A percentile compares a stretch with the other conserved stretches of the same genome.
These are phyloP conservation scores for Candida pseudoglaebosa DNA, from an alignment of 805 yeast species.

Conservation along the genomic window DNA sequence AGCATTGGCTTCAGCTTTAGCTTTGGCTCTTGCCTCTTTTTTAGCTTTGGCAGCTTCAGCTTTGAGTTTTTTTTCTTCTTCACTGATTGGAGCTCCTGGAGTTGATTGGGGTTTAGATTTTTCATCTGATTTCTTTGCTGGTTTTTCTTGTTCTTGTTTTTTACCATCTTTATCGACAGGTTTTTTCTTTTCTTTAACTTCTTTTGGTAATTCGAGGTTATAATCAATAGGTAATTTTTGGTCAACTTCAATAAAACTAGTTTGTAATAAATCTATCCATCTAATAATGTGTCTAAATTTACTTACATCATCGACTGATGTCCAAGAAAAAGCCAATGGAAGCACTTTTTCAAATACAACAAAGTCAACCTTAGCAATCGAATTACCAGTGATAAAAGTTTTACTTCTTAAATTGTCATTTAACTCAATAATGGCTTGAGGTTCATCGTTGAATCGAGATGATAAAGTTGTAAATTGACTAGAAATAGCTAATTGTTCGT, in stretches of 20 bases:
- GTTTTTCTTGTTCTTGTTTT: conserved; percentile 12
- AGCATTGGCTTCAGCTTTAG: conserved; percentile 48
- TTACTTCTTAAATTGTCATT: conserved; percentile 65
- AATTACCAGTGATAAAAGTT: conserved; percentile 68
- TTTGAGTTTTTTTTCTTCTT: conserved; percentile 40
- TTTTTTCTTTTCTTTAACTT: conserved; percentile 60
- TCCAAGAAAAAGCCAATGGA: conserved; percentile 57
- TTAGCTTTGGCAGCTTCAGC: conserved; percentile 63
- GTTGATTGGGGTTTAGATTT: conserved; percentile 40
- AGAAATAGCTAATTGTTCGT: conserved; percentile 62
- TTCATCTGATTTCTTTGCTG: conserved; percentile 29
- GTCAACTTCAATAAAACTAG: conserved; percentile 50
- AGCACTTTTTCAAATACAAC: conserved; percentile 62
- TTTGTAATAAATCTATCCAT: conserved; percentile 89
- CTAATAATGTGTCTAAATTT: conserved; percentile 79
- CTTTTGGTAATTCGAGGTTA: conserved; percentile 68
- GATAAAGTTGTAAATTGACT: conserved; percentile 79
- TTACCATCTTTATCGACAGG: conserved; percentile 26
- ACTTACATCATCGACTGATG: conserved; percentile 51
- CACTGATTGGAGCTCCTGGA: conserved; percentile 32
- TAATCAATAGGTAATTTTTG: conserved; percentile 50
- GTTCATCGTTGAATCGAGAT: conserved; percentile 45
- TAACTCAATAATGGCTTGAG: conserved; percentile 43
- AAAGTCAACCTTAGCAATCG: conserved; percentile 68
- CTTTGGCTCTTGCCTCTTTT: conserved; percentile 59